Evolutionary conservation across 2,329 filamentous ascomycete species (phyloP).

Genomic region (Fusarium subglutinans): DNA sequence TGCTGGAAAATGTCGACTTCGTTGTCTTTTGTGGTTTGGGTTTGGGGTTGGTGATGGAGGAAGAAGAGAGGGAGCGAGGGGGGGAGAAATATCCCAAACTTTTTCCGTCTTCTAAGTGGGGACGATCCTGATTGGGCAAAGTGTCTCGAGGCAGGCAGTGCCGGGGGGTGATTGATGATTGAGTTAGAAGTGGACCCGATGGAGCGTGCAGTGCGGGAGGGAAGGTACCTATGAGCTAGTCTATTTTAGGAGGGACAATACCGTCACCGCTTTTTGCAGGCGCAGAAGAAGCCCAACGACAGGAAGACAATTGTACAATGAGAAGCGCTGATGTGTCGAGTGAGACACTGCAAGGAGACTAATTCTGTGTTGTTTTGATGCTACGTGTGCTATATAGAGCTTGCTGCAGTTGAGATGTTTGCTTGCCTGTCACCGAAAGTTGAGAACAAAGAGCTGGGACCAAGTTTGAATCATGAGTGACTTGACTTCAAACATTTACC

Average conservation of each 20-base stretch:
- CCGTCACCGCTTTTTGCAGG: conserved; percentile 45
- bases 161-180: conserved; percentile 21
- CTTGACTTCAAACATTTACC: conserved; percentile 16
- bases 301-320: conserved; percentile 12
- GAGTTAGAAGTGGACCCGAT: conserved; percentile 8
- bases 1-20: conserved; percentile 63
- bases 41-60: conserved; percentile 46
- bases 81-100: conserved; percentile 46
- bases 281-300: conserved; percentile 25
- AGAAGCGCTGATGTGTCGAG: conserved; percentile 24
- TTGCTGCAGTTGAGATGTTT: not conserved
- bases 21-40: conserved; percentile 62
- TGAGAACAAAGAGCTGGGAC: conserved; percentile 1
- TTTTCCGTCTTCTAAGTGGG: conserved; percentile 41
- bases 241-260: conserved; percentile 23
- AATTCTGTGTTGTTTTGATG: not conserved
- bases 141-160: conserved; percentile 22
- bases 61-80: conserved; percentile 41
- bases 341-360: conserved; percentile 35
- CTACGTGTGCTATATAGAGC: not conserved
- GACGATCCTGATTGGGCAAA: conserved; percentile 33
- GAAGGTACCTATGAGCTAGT: conserved; percentile 25
- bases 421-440: not conserved
- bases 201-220: conserved; percentile 23
- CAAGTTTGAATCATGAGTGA: conserved; percentile 19